Evolutionary conservation across 2,329 filamentous ascomycete genomes (phyloP).

Genomic region (Xylariales sp.): DNA sequence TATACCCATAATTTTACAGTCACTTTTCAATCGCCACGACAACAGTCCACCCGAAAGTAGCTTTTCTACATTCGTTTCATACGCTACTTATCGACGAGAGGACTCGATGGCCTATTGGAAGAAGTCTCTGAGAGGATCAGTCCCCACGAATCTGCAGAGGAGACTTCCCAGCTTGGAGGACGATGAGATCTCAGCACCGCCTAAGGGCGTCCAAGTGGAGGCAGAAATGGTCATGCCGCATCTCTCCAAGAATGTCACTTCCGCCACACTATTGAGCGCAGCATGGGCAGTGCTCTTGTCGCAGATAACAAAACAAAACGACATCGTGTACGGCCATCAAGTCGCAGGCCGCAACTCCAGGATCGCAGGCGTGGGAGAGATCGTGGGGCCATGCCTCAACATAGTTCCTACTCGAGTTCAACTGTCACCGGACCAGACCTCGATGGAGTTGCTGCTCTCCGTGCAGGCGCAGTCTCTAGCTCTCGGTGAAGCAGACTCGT

Average conservation of each 20-base stretch:
- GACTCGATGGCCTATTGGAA: background rate
- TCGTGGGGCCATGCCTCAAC: background rate
- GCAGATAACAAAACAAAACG: background rate
- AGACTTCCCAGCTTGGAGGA: background rate
- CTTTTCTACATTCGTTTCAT: background rate
- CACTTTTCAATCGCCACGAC: background rate
- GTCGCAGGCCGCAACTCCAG: background rate
- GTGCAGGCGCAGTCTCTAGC: background rate
- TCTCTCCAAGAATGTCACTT: background rate
- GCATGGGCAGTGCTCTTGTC: background rate
- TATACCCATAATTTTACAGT: background rate
- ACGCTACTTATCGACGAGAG: background rate
- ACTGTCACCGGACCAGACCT: background rate
- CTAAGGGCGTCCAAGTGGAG: background rate
- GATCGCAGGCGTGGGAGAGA: background rate
- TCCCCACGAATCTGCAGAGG: background rate
- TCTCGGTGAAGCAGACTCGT: background rate
- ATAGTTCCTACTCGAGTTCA: background rate
- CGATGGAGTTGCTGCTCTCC: background rate
- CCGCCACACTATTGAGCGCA: background rate
- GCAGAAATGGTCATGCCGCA: background rate
- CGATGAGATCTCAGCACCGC: background rate
- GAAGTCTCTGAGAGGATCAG: background rate
- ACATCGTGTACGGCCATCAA: background rate
- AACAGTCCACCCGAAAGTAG: background rate